Percentiles rank a stretch among this genome's conserved stretches.
phyloP scores from a whole-genome alignment of 768 basidiomycete genomes.

The Serendipita indica region DNA sequence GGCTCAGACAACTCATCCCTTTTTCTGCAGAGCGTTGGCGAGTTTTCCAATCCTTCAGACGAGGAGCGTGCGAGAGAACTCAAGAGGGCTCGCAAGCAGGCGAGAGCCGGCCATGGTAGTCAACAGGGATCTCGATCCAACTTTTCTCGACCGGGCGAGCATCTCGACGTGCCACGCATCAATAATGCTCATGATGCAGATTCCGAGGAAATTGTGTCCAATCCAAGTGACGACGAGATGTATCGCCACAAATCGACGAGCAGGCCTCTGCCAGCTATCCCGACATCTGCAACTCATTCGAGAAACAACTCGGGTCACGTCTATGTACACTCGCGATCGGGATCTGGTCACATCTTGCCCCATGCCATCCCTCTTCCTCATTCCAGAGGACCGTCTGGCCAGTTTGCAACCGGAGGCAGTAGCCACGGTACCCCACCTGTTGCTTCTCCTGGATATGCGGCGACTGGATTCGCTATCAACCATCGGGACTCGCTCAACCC shows the following conservation, averaged over 20 bases:
- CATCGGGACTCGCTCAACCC: slow-evolving; percentile 41
- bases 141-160: slow-evolving; percentile 52
- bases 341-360: slow-evolving; percentile 29
- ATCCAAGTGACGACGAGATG: slow-evolving; percentile 60
- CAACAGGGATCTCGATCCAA: slow-evolving; percentile 55
- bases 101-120: background rate
- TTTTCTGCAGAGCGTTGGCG: slow-evolving; percentile 55
- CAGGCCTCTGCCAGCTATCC: slow-evolving; percentile 39
- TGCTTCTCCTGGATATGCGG: background rate
- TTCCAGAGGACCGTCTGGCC: slow-evolving; percentile 9
- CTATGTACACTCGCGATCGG: slow-evolving; percentile 38
- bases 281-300: slow-evolving; percentile 39
- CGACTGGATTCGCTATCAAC: slow-evolving; percentile 3
- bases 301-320: slow-evolving; percentile 26
- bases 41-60: slow-evolving; percentile 85
- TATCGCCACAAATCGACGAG: slow-evolving; percentile 20
- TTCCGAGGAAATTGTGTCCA: slow-evolving; percentile 59
- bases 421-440: slow-evolving; percentile 13
- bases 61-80: slow-evolving; percentile 55
- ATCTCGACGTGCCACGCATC: background rate
- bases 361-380: slow-evolving; percentile 6
- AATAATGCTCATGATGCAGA: background rate
- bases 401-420: slow-evolving; percentile 13
- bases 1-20: slow-evolving; percentile 8
- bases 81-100: slow-evolving; percentile 45